phyloP scores from a whole-genome alignment of 2,329 filamentous ascomycete species.

The Ophiostoma novo-ulmi region DNA sequence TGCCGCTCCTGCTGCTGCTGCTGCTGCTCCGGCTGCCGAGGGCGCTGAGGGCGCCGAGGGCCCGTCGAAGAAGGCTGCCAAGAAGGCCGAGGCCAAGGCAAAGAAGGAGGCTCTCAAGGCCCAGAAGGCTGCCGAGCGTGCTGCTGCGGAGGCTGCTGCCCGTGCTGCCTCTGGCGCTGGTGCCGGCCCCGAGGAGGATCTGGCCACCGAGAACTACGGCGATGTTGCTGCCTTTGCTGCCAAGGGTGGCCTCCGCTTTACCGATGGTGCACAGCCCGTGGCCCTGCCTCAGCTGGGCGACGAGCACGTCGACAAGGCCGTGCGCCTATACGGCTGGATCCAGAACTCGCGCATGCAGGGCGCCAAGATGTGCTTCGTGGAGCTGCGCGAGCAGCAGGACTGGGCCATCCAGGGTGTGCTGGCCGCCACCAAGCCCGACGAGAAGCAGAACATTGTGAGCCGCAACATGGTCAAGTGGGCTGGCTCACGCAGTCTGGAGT shows the following conservation, averaged over 20 bases:
- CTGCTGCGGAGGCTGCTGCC: slow-evolving; percentile 50
- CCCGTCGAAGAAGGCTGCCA: slow-evolving; percentile 69
- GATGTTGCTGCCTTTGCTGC: slow-evolving; percentile 23
- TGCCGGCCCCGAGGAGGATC: slow-evolving; percentile 56
- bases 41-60: slow-evolving; percentile 39
- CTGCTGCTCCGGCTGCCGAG: slow-evolving; percentile 11
- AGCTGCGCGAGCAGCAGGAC: slow-evolving; percentile 69
- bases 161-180: slow-evolving; percentile 57
- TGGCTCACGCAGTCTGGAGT: slow-evolving; percentile 68
- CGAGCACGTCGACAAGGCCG: slow-evolving; percentile 60
- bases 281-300: slow-evolving; percentile 61
- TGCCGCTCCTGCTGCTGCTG: slow-evolving; percentile 8
- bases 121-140: slow-evolving; percentile 65
- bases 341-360: slow-evolving; percentile 85
- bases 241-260: slow-evolving; percentile 51
- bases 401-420: slow-evolving; percentile 80
- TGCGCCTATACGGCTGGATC: slow-evolving; percentile 74
- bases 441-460: slow-evolving; percentile 58
- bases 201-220: slow-evolving; percentile 75
- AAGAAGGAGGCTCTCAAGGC: slow-evolving; percentile 84
- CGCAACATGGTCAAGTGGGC: slow-evolving; percentile 96
- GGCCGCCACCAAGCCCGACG: slow-evolving; percentile 42
- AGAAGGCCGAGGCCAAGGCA: slow-evolving; percentile 80
- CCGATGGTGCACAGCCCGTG: slow-evolving; percentile 48
- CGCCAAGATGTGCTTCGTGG: slow-evolving; percentile 86